These are phyloP conservation scores for Crithidia sp. DNA, from an alignment of 208 protist genomes.

Conservation along the genomic window DNA sequence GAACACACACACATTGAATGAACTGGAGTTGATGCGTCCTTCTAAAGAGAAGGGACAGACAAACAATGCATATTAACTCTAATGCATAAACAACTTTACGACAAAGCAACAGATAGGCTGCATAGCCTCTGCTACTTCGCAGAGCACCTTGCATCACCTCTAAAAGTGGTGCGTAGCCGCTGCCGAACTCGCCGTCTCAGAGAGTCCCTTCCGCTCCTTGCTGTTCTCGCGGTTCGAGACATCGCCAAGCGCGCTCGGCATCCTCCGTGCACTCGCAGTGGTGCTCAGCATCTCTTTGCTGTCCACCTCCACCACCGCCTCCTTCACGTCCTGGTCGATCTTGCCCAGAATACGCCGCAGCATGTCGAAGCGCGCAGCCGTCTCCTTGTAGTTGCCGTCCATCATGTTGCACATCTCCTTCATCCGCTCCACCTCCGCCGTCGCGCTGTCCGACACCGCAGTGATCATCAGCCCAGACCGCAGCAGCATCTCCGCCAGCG, in stretches of 20 bases:
- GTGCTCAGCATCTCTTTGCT: slow-evolving; percentile 9
- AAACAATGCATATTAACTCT: too few species aligned
- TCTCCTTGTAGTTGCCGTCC: slow-evolving; percentile 44
- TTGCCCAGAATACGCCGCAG: slow-evolving; percentile 48
- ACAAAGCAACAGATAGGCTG: too few species aligned
- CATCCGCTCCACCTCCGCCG: slow-evolving; percentile 35
- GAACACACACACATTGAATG: too few species aligned
- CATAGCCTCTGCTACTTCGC: too few species aligned
- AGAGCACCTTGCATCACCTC: too few species aligned
- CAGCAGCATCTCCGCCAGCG: slow-evolving; percentile 33
- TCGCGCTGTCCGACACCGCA: slow-evolving; percentile 21
- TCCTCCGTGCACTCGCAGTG: not conserved
- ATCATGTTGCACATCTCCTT: slow-evolving; percentile 40
- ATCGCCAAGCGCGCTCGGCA: slow-evolving; percentile 14
- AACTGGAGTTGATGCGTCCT: too few species aligned
- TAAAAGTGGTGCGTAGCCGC: too few species aligned
- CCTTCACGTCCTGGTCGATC: slow-evolving; percentile 63
- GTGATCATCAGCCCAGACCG: slow-evolving; percentile 21
- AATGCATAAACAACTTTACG: too few species aligned
- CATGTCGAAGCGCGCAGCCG: slow-evolving; percentile 35
- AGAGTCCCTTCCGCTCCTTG: slow-evolving; percentile 12
- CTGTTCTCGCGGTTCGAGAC: slow-evolving; percentile 37
- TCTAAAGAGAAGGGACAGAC: too few species aligned
- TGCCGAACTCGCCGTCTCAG: not conserved
- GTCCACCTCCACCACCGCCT: slow-evolving; percentile 41